Evolutionary conservation across 2,329 filamentous ascomycete species (phyloP), one percentile per base, ranked within the genome.

Genomic region (Aureobasidium zeae): DNA sequence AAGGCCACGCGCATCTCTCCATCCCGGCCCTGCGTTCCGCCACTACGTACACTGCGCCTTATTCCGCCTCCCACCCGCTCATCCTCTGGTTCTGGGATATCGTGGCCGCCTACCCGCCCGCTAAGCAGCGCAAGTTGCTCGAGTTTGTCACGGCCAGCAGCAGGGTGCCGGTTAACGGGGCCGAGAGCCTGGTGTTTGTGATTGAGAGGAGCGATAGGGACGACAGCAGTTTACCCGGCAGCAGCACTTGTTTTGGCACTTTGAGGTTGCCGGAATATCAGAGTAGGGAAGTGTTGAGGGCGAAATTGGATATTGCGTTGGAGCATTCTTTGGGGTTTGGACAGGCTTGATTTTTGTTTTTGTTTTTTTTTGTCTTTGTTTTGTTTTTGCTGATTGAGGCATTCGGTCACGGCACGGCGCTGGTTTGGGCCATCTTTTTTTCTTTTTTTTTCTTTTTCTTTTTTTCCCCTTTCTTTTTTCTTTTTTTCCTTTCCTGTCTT

Each of bases 61-160:
- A 86, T 70, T 75, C 81, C 33, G 68, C 77, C 0, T 69, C 68
- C 0, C 81, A 91, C 51, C 76, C 69, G 11, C 77, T 81, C 1
- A 78, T 98, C 30, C 67, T 70, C 17, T 77, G 83, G 52, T 96
- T 98, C 60, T 98, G 91, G 91, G 71, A 71, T 10, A 73, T 95
- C 6, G 83, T 94, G 1, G 74, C 74, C 51, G 63, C 60, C 25
- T 91, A 76, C 57, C 72, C 77, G 47, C 71, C 81, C 12, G 70
- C 74, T 32, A 82, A 88, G 70, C 82, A 82, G 62, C 75, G 79
- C 41, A 78, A 77, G 54, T 66, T 98, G 24, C 71, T 98, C 22
- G 87, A 95, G 60, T 98, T 98, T 56, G 88, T 98, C 21, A 98
- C 91, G 11, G 89, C 89, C 0, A 89, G 81, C 54, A 88, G 95